Base-by-base conservation (phyloP, 2,329 filamentous ascomycete genomes). In the Aspergillus flavus region DNA sequence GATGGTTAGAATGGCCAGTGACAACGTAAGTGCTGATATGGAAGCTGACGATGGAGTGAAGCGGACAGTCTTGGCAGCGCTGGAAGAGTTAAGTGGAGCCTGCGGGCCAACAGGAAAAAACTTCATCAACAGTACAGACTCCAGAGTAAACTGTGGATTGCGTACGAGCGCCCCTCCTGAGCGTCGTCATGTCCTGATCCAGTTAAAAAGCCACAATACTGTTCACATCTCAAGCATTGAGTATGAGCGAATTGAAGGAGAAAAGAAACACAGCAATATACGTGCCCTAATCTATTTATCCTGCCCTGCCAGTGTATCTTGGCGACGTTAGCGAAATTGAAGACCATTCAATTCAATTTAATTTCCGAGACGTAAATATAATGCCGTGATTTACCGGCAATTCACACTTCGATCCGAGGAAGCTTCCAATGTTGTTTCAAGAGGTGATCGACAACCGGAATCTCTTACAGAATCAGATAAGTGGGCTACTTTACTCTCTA, bases 1-100 rank as follows among this genome's bases (percentile, higher is more conserved):
- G 55, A 50, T 53, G 36, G n/a, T 46, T 52, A 57, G 59, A 58
- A 55, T 59, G 57, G 39, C 58, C 64, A 67, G 58, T 62, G 63
- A 66, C 66, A 64, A 68, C 66, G 66, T 64, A 69, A 70, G 64
- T 53, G 62, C 63, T 66, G 66, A 66, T 60, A 69, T 63, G 65
- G 66, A 58, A 59, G 65, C 65, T 66, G 68, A 67, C 65, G 65
- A 68, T 68, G 57, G 57, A 61, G 58, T 19, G 61, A 64, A 57
- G 60, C 68, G 61, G 65, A 63, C 57, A 36, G 61, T 66, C 72
- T 73, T 73, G 72, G 72, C 72, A 63, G 60, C 59, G 61, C 67
- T 67, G 53, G 52, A 43, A 61, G 61, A 61, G 72, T 30, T 9
- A 9, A 30, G 32, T 69, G 72, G 70, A 71, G 62, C 57, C 46